Percentiles rank a stretch among this genome's conserved stretches.
Conservation (phyloP, 306 rosid genomes). For the Comarum palustre region DNA sequence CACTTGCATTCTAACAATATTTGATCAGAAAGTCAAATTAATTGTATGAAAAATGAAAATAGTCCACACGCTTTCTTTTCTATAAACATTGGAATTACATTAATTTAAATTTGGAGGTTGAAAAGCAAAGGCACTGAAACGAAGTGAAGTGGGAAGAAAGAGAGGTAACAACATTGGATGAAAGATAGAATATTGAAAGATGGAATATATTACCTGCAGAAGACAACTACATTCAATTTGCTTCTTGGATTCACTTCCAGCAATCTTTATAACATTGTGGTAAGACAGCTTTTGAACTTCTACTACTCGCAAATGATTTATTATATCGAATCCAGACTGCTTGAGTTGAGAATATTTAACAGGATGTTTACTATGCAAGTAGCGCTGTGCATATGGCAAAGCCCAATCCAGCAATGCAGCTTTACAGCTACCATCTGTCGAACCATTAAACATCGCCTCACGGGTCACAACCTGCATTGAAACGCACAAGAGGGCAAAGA, state of each 20-base stretch:
- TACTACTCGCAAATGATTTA: slow-evolving; percentile 52
- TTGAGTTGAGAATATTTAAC: slow-evolving; percentile 62
- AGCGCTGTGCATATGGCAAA: slow-evolving; percentile 93
- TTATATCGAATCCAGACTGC: slow-evolving; percentile 53
- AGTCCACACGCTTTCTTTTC: no score
- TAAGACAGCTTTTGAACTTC: slow-evolving; percentile 73
- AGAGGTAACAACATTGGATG: no score
- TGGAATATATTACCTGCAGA: slow-evolving; percentile 60
- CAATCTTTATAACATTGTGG: slow-evolving; percentile 61
- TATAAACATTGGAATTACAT: no score
- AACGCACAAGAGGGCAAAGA: slow-evolving; percentile 8
- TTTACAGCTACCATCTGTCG: slow-evolving; percentile 48
- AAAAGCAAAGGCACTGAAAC: no score
- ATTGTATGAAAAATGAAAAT: no score
- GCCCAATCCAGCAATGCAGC: slow-evolving; percentile 66
- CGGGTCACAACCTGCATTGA: slow-evolving; percentile 80
- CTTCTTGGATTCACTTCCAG: slow-evolving; percentile 44
- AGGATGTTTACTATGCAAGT: slow-evolving; percentile 48
- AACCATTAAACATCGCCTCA: slow-evolving; percentile 71
- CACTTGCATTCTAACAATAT: no score
- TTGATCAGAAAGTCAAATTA: slow-evolving; percentile 1
- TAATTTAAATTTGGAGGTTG: no score
- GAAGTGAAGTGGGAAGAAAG: no score
- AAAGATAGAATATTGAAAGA: no score
- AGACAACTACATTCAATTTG: slow-evolving; percentile 65